A percentile compares a stretch with the other conserved stretches of the same genome.
phyloP scores from a whole-genome alignment of 2,329 filamentous ascomycete species.

The Sporothrix curviconia region DNA sequence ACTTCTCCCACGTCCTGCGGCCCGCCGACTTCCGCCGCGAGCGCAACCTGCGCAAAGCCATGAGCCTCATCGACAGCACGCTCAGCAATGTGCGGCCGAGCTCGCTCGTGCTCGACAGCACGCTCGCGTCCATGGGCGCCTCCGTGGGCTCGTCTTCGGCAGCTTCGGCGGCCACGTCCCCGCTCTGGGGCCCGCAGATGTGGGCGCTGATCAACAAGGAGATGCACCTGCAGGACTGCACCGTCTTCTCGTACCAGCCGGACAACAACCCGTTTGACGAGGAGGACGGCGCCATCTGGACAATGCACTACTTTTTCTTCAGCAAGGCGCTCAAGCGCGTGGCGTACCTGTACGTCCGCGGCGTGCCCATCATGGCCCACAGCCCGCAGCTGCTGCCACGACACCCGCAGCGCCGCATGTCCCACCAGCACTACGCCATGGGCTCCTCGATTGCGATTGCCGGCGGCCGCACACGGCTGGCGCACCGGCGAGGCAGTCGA shows the following conservation, averaged over 20 bases:
- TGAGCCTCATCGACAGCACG: conserved; percentile 80
- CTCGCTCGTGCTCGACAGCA: conserved; percentile 32
- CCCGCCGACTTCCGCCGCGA: conserved; percentile 87
- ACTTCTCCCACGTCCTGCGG: conserved; percentile 87
- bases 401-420: conserved; percentile 18
- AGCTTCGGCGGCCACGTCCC: conserved; percentile 36
- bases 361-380: conserved; percentile 68
- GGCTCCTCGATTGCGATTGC: conserved; percentile 15
- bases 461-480: conserved; percentile 8
- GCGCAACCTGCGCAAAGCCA: conserved; percentile 69
- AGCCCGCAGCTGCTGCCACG: conserved; percentile 43
- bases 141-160: conserved; percentile 3
- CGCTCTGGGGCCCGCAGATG: conserved; percentile 80
- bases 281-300: conserved; percentile 91
- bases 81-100: conserved; percentile 77
- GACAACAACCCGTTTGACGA: conserved; percentile 86
- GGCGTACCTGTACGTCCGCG: conserved; percentile 86
- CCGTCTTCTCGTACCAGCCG: conserved; percentile 82
- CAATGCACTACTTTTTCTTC: conserved; percentile 95
- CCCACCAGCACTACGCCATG: conserved; percentile 12
- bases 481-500: conserved; percentile 16
- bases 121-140: conserved; percentile 33
- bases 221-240: conserved; percentile 85
- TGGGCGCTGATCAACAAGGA: conserved; percentile 92
- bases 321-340: conserved; percentile 88